Evolutionary conservation across 2,329 filamentous ascomycete species (phyloP).

Genomic region (Trichoderma semiorbis): DNA sequence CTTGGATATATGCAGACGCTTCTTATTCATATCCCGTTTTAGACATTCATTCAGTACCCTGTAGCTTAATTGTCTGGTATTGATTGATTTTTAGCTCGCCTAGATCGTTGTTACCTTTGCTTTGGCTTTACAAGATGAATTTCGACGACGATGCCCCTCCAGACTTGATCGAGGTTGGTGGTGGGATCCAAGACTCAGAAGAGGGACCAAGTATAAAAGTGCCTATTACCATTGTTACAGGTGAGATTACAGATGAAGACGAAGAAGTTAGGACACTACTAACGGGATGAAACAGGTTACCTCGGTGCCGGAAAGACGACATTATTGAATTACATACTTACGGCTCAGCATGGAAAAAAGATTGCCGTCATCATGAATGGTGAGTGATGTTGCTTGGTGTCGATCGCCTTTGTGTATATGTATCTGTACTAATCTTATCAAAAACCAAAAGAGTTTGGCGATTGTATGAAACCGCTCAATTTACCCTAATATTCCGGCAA

Average conservation of each 20-base stretch:
- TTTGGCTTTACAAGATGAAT: constrained; percentile 46
- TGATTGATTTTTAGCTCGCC: background rate
- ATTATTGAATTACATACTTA: constrained; percentile 91
- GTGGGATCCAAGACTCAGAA: constrained; percentile 34
- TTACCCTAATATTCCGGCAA: background rate
- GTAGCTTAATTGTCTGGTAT: background rate
- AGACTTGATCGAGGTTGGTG: constrained; percentile 53
- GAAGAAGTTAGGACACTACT: background rate
- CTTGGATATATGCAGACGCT: background rate
- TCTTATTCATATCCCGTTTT: background rate
- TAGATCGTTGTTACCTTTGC: background rate
- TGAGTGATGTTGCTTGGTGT: background rate
- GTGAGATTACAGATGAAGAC: constrained; percentile 36
- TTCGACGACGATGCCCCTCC: constrained; percentile 66
- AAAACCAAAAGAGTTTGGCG: constrained; percentile 64
- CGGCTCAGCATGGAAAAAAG: constrained; percentile 92
- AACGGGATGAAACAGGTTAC: constrained; percentile 59
- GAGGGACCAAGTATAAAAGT: constrained; percentile 62
- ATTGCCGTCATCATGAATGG: constrained; percentile 98
- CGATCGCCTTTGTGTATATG: background rate
- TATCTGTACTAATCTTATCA: background rate
- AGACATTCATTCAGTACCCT: background rate
- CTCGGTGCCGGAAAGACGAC: constrained; percentile 95
- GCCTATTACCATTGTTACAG: constrained; percentile 81
- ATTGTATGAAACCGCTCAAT: constrained; percentile 55